Evolutionary conservation across 306 rosid species (phyloP), one percentile per base, ranked within the genome.

Genomic region (cucumber (Cucumis sativus)): DNA sequence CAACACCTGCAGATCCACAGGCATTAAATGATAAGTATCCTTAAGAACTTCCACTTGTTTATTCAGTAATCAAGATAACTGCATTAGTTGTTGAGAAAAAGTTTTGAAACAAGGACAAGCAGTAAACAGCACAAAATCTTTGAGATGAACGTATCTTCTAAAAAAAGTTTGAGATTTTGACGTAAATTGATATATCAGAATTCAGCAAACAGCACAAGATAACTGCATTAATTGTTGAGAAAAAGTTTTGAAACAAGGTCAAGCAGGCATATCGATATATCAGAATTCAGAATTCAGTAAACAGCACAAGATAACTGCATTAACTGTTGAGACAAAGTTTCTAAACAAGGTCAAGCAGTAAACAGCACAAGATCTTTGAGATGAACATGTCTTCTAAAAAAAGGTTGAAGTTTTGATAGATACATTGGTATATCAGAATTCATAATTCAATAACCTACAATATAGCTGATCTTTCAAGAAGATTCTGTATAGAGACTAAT

Each of bases 1-100:
- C 99, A 78, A 92, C 91, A 83, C 99, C 99, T 95, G 96, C 83
- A 88, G 60, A 83, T 63, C 65, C 85, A 83, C 56, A 82, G 72
- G 61, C 62, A 63, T 78, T 63, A 80, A 58, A 65, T 30, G 49
- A 74, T 84, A 77, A 85, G 68, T 57, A 81, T 81, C 59, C 70
- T 76, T 55, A 23, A 69, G 75, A 68, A 68, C 33, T 43, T 69
- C 30, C 62, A 15, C 1, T 28, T 72, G 6, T 51, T 72, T 18
- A 25, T 72, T 52, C 62, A 52, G 14, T 72, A 72, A 47, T 25
- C 59, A 70, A 49, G 41, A 45, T 47, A 51, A 30, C 39, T 17
- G 62, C 25, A 72, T 30, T 72, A 72, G 51, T 25, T 15, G 77
- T 51, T 71, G 16, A 25, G 52, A 15, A 47, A 10, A 71, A 49